phyloP scores from a whole-genome alignment of 257 asterid genomes.

The Verbascum thapsus region DNA sequence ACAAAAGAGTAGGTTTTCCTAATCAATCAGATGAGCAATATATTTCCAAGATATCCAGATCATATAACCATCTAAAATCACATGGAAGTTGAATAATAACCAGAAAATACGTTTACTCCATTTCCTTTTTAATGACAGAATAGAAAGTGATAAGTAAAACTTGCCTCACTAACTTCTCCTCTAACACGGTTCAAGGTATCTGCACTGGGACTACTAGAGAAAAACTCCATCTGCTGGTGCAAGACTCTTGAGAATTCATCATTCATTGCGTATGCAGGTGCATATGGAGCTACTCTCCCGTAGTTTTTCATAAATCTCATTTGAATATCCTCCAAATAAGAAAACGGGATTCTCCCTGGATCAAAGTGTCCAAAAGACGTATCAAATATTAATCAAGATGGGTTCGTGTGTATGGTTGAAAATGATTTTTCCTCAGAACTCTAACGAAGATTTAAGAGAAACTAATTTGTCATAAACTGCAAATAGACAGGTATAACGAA shows the following conservation, averaged over 20 bases:
- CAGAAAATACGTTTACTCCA: not conserved
- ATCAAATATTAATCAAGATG: not conserved
- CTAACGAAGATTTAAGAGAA: conserved; percentile 2
- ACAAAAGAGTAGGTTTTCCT: conserved; percentile 2
- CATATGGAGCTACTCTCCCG: conserved; percentile 74
- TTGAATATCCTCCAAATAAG: conserved; percentile 92
- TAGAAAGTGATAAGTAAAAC: conserved; percentile 25
- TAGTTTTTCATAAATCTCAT: conserved; percentile 98
- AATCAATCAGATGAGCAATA: not conserved
- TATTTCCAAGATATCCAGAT: conserved; percentile 7
- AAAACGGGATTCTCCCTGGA: conserved; percentile 92
- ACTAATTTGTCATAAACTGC: conserved; percentile 1
- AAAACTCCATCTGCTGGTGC: conserved; percentile 99
- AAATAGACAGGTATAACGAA: not conserved
- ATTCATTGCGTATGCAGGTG: conserved; percentile 98
- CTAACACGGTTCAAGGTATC: conserved; percentile 89
- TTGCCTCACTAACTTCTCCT: conserved; percentile 97
- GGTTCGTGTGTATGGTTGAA: not conserved
- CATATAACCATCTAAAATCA: conserved; percentile 14
- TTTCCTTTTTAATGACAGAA: conserved; percentile 13
- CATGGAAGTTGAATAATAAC: conserved; percentile 10
- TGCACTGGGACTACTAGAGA: conserved; percentile 90
- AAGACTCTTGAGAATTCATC: conserved; percentile 97
- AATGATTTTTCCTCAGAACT: not conserved
- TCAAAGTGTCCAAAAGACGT: conserved; percentile 19